Percentiles rank a stretch among this genome's conserved stretches.
Conservation (phyloP, 2,329 filamentous ascomycete genomes). For the Fusarium chlamydosporum region DNA sequence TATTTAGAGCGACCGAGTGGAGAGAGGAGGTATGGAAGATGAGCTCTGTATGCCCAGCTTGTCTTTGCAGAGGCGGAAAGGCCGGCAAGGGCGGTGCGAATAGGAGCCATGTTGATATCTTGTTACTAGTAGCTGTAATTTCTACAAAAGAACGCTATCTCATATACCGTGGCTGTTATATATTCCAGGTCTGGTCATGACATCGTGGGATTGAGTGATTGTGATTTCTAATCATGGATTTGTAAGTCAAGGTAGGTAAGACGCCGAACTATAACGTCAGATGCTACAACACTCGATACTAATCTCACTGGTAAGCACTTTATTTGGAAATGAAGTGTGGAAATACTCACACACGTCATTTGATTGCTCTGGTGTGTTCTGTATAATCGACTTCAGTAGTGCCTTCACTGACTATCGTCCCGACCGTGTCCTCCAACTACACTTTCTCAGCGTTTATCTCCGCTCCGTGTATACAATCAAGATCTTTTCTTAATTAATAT, state of each 20-base stretch:
- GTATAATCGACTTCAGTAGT: too few species aligned
- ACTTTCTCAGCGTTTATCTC: too few species aligned
- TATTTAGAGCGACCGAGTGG: slow-evolving; percentile 60
- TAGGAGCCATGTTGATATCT: slow-evolving; percentile 59
- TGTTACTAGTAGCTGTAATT: fast-evolving
- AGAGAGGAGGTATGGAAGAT: slow-evolving; percentile 72
- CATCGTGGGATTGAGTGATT: slow-evolving; percentile 1
- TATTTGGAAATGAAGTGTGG: neutral
- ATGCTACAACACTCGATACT: neutral
- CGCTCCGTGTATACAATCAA: too few species aligned
- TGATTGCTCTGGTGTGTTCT: too few species aligned
- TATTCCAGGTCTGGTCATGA: neutral
- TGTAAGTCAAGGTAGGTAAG: neutral
- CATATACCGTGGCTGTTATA: neutral
- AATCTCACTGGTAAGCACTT: neutral
- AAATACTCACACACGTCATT: too few species aligned
- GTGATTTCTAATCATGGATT: slow-evolving; percentile 32
- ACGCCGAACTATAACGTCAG: neutral
- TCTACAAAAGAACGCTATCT: too few species aligned
- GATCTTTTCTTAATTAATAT: too few species aligned
- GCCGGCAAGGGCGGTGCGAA: slow-evolving; percentile 70
- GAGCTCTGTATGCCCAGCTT: slow-evolving; percentile 68
- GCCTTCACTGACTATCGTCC: too few species aligned
- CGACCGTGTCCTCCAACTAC: too few species aligned
- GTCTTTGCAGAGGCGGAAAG: slow-evolving; percentile 66